phyloP scores from a whole-genome alignment of 2,329 filamentous ascomycete genomes.

The Aspergillus thermomutatus region DNA sequence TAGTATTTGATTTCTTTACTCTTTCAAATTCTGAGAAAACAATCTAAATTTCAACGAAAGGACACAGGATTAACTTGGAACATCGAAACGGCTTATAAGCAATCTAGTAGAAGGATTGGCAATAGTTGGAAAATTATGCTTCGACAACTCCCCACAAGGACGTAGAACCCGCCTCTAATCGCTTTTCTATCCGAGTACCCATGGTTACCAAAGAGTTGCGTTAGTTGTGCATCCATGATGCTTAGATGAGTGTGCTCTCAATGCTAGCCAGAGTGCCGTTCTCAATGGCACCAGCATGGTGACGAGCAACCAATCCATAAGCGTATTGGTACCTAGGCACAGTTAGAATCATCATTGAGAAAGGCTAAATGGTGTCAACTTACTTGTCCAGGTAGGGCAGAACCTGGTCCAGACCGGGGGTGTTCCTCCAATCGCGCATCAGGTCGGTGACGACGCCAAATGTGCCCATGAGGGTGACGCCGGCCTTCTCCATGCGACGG shows the following conservation, averaged over 20 bases:
- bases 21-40: background rate
- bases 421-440: conserved; percentile 67
- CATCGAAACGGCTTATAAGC: too few species aligned
- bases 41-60: background rate
- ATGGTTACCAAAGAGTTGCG: too few species aligned
- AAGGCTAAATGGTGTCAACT: background rate
- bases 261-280: conserved; percentile 60
- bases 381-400: conserved; percentile 60
- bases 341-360: background rate
- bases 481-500: conserved; percentile 63
- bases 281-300: conserved; percentile 57
- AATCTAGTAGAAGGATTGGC: too few species aligned
- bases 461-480: conserved; percentile 52
- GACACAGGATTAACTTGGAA: background rate
- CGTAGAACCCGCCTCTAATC: too few species aligned
- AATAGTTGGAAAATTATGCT: too few species aligned
- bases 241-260: conserved; percentile 37
- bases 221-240: background rate
- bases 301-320: conserved; percentile 62
- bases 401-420: conserved; percentile 53
- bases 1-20: too few species aligned
- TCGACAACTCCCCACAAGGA: too few species aligned
- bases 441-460: conserved; percentile 65
- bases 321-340: conserved; percentile 46
- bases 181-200: too few species aligned